These are phyloP conservation scores for Xylariaceae sp. DNA, from an alignment of 2,329 filamentous ascomycete species.

Conservation along the genomic window DNA sequence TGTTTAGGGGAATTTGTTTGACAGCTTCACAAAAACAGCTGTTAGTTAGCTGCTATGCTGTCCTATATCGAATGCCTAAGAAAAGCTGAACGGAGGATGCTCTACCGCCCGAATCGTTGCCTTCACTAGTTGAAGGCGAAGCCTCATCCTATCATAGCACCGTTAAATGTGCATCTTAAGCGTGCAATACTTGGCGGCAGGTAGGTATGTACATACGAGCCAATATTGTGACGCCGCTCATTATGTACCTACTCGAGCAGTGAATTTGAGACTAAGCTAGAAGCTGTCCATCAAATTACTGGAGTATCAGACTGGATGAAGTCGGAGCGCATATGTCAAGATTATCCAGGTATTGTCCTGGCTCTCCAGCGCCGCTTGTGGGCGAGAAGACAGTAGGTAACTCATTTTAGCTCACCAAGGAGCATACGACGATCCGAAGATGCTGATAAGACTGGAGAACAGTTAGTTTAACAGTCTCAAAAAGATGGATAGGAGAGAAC, in stretches of 20 bases:
- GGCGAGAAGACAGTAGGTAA: neutral
- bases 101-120: neutral
- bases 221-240: neutral
- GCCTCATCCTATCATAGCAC: neutral
- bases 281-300: neutral
- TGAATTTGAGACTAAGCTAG: neutral
- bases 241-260: neutral
- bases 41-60: neutral
- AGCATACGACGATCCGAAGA: conserved; percentile 85
- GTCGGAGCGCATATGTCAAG: neutral
- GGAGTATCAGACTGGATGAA: neutral
- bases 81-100: neutral
- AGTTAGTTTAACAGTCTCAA: conserved; percentile 1
- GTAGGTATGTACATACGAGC: neutral
- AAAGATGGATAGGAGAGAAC: neutral
- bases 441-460: conserved; percentile 66
- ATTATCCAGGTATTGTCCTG: neutral
- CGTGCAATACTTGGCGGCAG: neutral
- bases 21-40: neutral
- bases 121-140: neutral
- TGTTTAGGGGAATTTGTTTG: neutral
- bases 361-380: neutral
- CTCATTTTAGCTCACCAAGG: conserved; percentile 71
- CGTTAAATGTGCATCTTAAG: neutral
- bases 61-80: neutral